Base-by-base conservation (phyloP, 2,329 filamentous ascomycete genomes). In the Xylariaceae sp. region DNA sequence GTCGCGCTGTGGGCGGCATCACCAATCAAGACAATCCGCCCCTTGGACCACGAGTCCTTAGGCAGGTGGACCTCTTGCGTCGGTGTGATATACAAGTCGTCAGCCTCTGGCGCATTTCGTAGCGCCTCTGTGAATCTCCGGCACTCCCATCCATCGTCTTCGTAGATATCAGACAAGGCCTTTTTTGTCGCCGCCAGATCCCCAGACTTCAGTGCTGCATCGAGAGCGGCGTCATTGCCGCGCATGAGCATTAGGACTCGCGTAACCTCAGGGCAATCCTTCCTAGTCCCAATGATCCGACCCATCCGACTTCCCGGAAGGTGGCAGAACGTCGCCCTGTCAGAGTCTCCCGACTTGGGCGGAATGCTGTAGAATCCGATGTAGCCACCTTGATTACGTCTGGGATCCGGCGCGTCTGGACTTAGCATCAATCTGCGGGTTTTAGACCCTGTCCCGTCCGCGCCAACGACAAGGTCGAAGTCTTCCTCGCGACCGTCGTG, bases 401-500 rank as follows among this genome's bases (percentile, higher is more conserved):
- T 41, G 9, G 50, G 46, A 31, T 53, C 54, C 2, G 43, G 37
- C 3, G 47, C 44, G 19, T 53, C 43, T 11, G 52, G 38, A 2
- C 55, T 55, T 3, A 67, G 48, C 32, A 70, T 63, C 19, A 61
- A 54, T 34, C 54, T 62, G 19, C 73, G 63, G 13, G 71, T 67
- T 17, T 63, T 64, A 0, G 74, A 79, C 2, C 66, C 63, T 15
- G 73, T 65, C 0, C 77, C 77, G 43, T 81, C 77, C 2, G 74
- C 74, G 3, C 69, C 74, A 32, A 80, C 66, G 0, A 80, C 52
- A 0, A 80, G 50, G 45, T 80, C 76, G 47, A 64, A 80, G 2
- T 53, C 56, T 16, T 66, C 64, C 3, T 49, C 55, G 1, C 51
- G 52, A 4, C 72, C 72, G 39, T 74, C 65, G 2, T 63, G 64